A percentile compares a stretch with the other conserved stretches of the same genome.
Conservation (phyloP, 495 filamentous ascomycete species). For the Neohortaea acidophila region DNA sequence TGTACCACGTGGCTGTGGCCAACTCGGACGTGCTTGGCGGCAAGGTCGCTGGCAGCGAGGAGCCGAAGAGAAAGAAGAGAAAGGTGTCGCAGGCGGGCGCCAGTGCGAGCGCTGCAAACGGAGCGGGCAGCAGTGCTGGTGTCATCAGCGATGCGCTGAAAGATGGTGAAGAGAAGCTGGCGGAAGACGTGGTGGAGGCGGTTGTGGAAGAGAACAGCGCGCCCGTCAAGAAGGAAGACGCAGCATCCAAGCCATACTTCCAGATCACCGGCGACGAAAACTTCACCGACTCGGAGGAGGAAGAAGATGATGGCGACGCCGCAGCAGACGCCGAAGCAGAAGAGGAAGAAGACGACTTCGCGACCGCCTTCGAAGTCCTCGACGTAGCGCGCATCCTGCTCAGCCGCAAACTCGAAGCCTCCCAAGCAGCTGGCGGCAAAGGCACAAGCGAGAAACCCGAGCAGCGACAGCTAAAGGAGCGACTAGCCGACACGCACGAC, state of each 20-base stretch:
- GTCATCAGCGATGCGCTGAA: slow-evolving; percentile 17
- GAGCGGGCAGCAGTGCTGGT: slow-evolving; percentile 16
- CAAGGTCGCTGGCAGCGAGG: slow-evolving; percentile 43
- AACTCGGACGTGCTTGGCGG: slow-evolving; percentile 90
- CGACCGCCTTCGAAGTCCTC: slow-evolving; percentile 76
- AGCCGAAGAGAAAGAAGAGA: slow-evolving; percentile 19
- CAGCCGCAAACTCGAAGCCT: slow-evolving; percentile 35
- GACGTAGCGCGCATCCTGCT: slow-evolving; percentile 80
- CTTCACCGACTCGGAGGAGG: slow-evolving; percentile 63
- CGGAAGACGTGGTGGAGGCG: slow-evolving; percentile 33
- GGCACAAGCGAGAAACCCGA: slow-evolving; percentile 21
- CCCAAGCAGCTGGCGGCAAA: slow-evolving; percentile 38
- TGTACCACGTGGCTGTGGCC: slow-evolving; percentile 83
- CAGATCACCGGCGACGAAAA: slow-evolving; percentile 91
- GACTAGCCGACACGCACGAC: slow-evolving; percentile 79
- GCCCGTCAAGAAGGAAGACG: slow-evolving; percentile 27
- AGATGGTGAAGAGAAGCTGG: slow-evolving; percentile 24
- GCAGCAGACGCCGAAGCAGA: slow-evolving; percentile 21
- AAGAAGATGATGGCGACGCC: slow-evolving; percentile 42
- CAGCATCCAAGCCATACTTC: slow-evolving; percentile 56
- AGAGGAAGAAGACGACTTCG: slow-evolving; percentile 83
- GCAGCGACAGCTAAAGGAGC: slow-evolving; percentile 55
- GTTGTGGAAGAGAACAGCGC: slow-evolving; percentile 28
- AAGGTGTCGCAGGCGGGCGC: slow-evolving; percentile 8
- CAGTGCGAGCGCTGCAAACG: slow-evolving; percentile 4